Conservation (phyloP, 345 rosid genomes). For the Sonneratia caseolaris region DNA sequence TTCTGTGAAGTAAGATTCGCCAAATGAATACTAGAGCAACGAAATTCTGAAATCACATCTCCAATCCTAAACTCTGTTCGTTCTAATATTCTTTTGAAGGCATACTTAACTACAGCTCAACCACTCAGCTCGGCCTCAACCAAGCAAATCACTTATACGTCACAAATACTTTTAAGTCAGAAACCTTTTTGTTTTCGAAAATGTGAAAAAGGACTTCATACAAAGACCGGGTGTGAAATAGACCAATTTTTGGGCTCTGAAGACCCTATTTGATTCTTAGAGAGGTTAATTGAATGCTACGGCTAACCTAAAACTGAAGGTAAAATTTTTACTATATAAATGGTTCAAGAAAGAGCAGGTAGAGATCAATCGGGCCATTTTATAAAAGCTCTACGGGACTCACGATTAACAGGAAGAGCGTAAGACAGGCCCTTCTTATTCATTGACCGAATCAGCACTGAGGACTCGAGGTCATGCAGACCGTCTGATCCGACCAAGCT, state of each 20-base stretch:
- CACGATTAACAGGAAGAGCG: constrained; percentile 66
- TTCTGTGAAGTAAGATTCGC: not conserved
- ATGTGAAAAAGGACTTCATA: too few species aligned
- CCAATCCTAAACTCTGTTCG: not conserved
- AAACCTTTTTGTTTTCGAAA: too few species aligned
- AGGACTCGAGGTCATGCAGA: constrained; percentile 46
- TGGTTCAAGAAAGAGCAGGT: not conserved
- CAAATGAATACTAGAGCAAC: not conserved
- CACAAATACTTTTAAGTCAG: too few species aligned
- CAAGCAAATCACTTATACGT: too few species aligned
- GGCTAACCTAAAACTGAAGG: not conserved
- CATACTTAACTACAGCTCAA: not conserved
- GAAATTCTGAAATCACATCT: not conserved
- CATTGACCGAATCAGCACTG: constrained; percentile 66
- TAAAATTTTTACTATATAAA: not conserved
- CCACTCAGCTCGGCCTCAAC: too few species aligned
- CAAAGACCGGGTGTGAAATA: too few species aligned
- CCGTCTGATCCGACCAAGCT: constrained; percentile 59
- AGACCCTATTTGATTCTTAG: too few species aligned
- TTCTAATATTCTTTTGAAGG: not conserved
- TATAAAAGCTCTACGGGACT: constrained; percentile 6
- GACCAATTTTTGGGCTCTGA: too few species aligned
- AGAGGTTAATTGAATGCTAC: not conserved
- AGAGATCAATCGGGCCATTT: not conserved
- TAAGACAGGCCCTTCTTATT: constrained; percentile 54